Conservation (phyloP, 306 rosid species). For the Cucumis sativus region Cucumber_9930_V3 NC_026660.2:24418001-24418500, state of each 20-base stretch:
- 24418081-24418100: constrained; percentile 14
- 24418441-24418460: background rate
- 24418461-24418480: background rate
- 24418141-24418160: constrained; percentile 79
- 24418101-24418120: constrained; percentile 27
- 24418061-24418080: background rate
- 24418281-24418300: background rate
- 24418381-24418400: background rate
- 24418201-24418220: constrained; percentile 2
- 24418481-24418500: background rate
- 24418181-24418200: constrained; percentile 15
- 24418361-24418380: background rate
- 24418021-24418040: background rate
- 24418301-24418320: background rate
- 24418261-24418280: background rate
- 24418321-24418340: background rate
- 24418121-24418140: constrained; percentile 65
- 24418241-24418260: background rate
- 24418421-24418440: background rate
- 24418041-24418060: background rate
- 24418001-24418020: background rate
- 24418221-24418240: background rate
- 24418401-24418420: background rate
- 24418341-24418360: background rate
- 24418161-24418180: constrained; percentile 34